A percentile compares a stretch with the other conserved stretches of the same genome.
These are phyloP conservation scores for Phytophthora agathidicida DNA, from an alignment of 352 stramenopile genomes.

Conservation along the genomic window DNA sequence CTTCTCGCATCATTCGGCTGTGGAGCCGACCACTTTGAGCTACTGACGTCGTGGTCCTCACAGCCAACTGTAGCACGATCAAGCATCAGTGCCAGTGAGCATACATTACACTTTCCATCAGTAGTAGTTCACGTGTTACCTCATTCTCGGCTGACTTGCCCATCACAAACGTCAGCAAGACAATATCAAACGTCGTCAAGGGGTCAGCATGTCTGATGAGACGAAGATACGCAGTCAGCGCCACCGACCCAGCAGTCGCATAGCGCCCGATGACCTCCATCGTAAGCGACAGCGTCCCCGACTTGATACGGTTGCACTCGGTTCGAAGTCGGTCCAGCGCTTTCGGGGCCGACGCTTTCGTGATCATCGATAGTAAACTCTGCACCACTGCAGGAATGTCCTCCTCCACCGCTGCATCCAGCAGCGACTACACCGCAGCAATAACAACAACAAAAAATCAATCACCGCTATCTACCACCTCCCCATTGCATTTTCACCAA, in stretches of 20 bases:
- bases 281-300: conserved; percentile 55
- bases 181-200: conserved; percentile 64
- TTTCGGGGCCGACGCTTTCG: conserved; percentile 45
- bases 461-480: not conserved
- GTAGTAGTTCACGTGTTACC: conserved; percentile 18
- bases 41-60: conserved; percentile 46
- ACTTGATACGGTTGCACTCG: conserved; percentile 66
- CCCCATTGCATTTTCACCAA: too few species aligned
- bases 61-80: conserved; percentile 37
- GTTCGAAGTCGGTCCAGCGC: conserved; percentile 59
- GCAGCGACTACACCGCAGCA: conserved; percentile 44
- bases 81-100: not conserved
- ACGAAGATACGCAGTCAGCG: conserved; percentile 52
- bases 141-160: conserved; percentile 69
- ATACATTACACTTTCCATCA: not conserved
- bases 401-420: conserved; percentile 79
- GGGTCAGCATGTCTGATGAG: conserved; percentile 50
- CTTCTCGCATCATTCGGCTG: conserved; percentile 35
- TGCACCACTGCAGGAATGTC: conserved; percentile 81
- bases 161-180: conserved; percentile 68
- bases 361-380: conserved; percentile 79
- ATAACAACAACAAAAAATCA: not conserved
- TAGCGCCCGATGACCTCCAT: conserved; percentile 76
- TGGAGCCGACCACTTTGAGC: conserved; percentile 48
- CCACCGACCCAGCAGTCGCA: conserved; percentile 54